Conservation (phyloP, 305 asterid genomes). For the Solanum hybrid region DNA sequence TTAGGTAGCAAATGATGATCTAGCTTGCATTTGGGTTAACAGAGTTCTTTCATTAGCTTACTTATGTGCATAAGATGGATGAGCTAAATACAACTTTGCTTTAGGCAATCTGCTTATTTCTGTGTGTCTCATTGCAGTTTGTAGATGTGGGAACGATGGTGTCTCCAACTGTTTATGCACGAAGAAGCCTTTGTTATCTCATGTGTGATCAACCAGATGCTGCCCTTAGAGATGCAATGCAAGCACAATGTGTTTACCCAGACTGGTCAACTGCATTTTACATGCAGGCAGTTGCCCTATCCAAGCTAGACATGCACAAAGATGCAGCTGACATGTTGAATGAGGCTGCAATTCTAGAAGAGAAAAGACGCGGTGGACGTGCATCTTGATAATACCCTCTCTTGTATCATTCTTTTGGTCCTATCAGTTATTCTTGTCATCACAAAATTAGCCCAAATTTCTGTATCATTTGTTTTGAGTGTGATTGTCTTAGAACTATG, state of each 20-base stretch:
- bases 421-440: slow-evolving; percentile 19
- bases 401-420: slow-evolving; percentile 8
- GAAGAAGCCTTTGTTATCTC: slow-evolving; percentile 75
- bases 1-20: not conserved
- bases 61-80: not conserved
- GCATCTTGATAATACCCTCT: slow-evolving; percentile 15
- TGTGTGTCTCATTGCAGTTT: slow-evolving; percentile 36
- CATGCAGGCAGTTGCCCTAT: slow-evolving; percentile 93
- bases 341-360: slow-evolving; percentile 79
- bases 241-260: slow-evolving; percentile 76
- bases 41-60: not conserved
- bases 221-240: slow-evolving; percentile 92
- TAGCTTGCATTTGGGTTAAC: not conserved
- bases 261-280: slow-evolving; percentile 93
- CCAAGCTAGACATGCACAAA: slow-evolving; percentile 89
- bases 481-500: slow-evolving; percentile 24
- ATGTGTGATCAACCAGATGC: slow-evolving; percentile 92
- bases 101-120: not conserved
- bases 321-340: slow-evolving; percentile 94
- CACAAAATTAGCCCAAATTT: slow-evolving; percentile 9
- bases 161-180: slow-evolving; percentile 75
- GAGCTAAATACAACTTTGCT: not conserved
- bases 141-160: slow-evolving; percentile 88
- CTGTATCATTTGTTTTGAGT: slow-evolving; percentile 28
- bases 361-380: slow-evolving; percentile 64